Base-by-base conservation (phyloP, 1,139 yeast species). In the Hyphopichia buzzinii region DNA sequence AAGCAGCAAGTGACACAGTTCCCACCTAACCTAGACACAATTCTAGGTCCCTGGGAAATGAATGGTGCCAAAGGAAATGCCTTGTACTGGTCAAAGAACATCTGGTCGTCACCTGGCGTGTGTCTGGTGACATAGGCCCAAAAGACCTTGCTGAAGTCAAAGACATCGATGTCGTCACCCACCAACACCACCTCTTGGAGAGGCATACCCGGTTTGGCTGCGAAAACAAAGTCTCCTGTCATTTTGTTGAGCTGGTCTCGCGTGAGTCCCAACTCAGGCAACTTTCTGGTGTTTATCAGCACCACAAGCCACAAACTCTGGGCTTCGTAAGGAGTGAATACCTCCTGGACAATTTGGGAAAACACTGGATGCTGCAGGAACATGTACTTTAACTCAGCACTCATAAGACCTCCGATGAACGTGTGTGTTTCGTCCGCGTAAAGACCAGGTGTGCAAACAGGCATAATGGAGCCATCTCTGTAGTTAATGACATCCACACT, bases 111-210 rank as follows among this genome's bases (percentile, higher is more conserved):
- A 14, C 30, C 43, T 10, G 55, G 54, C 2, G 52, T 42, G 37
- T 47, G 52, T 41, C 55, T 43, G 2, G 55, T 50, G 5, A 31
- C 37, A 33, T 49, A 49, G 12, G 54, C 52, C 54, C 55, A 50
- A 26, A 47, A 25, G 10, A 50, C 37, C 26, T 49, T 40, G 34
- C 38, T 41, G 31, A 48, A 48, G 30, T 49, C 37, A 27, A 46
- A 49, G 13, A 50, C 48, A 24, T 50, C 54, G 23, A 50, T 36
- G 32, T 50, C 54, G 17, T 50, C 54, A 27, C 49, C 49, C 13
- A 50, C 51, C 8, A 50, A 26, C 14, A 50, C 29, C 14, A 50
- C 41, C 29, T 50, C 50, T 32, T 44, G 53, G 17, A 44, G 32
- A 19, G 46, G 41, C 12, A 31, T 35, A 3, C 41, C 46, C 14